Evolutionary conservation across 192 early-diverging fungal species (phyloP), one percentile per base, ranked within the genome.

Genomic region (Coemansia asiatica): DNA sequence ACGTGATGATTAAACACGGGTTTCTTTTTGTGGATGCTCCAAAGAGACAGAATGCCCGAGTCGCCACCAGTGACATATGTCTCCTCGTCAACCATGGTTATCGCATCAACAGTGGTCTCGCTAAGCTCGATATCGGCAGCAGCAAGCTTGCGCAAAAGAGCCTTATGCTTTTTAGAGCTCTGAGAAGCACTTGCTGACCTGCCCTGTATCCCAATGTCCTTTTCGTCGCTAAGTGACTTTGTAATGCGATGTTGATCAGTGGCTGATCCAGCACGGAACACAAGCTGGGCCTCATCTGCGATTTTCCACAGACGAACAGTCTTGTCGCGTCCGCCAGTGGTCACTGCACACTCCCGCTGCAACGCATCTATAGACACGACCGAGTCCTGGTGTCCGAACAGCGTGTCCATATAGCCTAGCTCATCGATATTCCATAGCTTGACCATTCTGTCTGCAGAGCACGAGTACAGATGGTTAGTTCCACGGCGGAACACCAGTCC

Each of bases 391-490:
- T 99, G 97, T 27, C 97, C 97, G 86, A 96, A 98, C 71, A 98
- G 68, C 28, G 96, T 98, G 66, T 98, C 96, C 66, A 99, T 88
- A 78, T 98, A 99, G 15, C 86, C 76, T 62, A 90, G 68, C 67
- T 95, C 93, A 67, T 93, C 93, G 16, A 94, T 85, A 72, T 99
- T 95, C 96, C 96, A 99, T 31, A 98, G 56, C 73, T 99, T 99
- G 71, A 99, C 87, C 44, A 94, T 93, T 55, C 97, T 91, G 69
- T 99, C 97, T 22, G 81, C 78, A 6, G 93, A 93, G 61, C 87
- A 88, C 56, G 92, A 92, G 74, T 98, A 99, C 33, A 99, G 85
- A 26, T 75, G 68, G 72, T 89, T 84, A 58, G 75, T 63, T 23
- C 90, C 89, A 66, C 85, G 88, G 46, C 94, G 89, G 81, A 99